Evolutionary conservation across 305 asterid genomes (phyloP), one percentile per base, ranked within the genome.

Genomic region (Stenogyne calaminthoides): DNA sequence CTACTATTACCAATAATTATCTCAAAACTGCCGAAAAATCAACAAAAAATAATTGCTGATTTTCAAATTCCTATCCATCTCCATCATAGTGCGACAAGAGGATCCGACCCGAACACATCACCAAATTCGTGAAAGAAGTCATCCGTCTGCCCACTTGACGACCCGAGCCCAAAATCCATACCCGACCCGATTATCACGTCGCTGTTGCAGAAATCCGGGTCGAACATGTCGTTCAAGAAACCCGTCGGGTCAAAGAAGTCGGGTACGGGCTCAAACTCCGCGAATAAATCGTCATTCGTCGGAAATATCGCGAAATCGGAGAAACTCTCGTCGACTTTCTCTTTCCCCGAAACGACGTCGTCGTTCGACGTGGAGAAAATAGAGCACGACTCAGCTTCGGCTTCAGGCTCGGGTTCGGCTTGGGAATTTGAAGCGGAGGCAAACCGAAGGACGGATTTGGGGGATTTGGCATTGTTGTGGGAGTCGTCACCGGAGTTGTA

Each of bases 41-140:
- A 71, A 78, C 83, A 58, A 60, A 67, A 52, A 66, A 18, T 25
- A 25, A 22, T 55, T 52, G 82, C 81, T 65, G 82, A 78, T 82
- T 78, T 78, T 60, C 62, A 34, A 11, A 40, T 52, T 67, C 51
- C 71, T 44, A 7, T 52, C 6, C n/a, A n/a, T 36, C 5, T 46
- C 27, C 11, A 10, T 72, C 58, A 62, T 6, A 75, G 90, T 3
- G 83, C 88, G 5, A 89, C 81, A 0, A 86, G 86, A 54, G 93
- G 93, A 77, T 91, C 98, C 91, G 97, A 84, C 92, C 92, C 96
- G 80, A 93, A 91, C 77, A 85, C 63, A 67, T 91, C 98, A 7
- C 90, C 93, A 0, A 88, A 75, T 59, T 91, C 98, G 8, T 85
- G 87, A 58, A 85, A 89, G 80, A 75, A 83, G 32, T 88, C 96